Conservation (phyloP, 2,329 filamentous ascomycete genomes). For the Arachnopeziza araneosa region DNA sequence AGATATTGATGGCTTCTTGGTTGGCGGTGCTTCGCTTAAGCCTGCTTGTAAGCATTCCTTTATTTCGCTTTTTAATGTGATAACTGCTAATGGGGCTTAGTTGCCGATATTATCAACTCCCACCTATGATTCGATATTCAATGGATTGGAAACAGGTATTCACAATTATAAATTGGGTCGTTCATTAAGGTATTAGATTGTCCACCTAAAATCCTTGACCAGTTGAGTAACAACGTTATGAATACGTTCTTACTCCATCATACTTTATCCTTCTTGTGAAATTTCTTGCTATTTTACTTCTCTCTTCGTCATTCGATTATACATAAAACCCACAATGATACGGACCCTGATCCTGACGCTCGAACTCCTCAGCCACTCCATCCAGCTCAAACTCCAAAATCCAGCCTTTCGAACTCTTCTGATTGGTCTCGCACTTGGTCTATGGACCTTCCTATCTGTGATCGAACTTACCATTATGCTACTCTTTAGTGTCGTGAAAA, state of each 20-base stretch:
- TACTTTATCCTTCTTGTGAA: background rate
- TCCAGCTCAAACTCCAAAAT: background rate
- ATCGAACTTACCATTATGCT: background rate
- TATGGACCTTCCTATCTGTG: background rate
- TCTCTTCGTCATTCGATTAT: background rate
- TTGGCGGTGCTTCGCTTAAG: constrained; percentile 94
- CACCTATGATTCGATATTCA: constrained; percentile 28
- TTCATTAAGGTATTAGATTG: background rate
- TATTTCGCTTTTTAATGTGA: background rate
- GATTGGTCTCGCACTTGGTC: background rate
- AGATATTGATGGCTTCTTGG: constrained; percentile 97
- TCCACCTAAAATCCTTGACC: background rate
- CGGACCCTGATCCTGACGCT: background rate
- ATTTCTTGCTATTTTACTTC: background rate
- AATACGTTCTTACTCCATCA: background rate
- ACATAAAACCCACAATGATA: background rate
- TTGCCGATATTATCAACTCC: constrained; percentile 66
- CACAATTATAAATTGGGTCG: constrained; percentile 13
- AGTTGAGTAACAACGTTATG: background rate
- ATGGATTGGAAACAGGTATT: constrained; percentile 10
- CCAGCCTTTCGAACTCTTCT: background rate
- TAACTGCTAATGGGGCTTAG: constrained; percentile 25
- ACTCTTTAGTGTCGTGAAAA: background rate
- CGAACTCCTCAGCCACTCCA: background rate
- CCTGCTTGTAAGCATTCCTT: constrained; percentile 69